A percentile compares a stretch with the other conserved stretches of the same genome.
Conservation (phyloP, 441 rosid species). For the Erodium moschatum region DNA sequence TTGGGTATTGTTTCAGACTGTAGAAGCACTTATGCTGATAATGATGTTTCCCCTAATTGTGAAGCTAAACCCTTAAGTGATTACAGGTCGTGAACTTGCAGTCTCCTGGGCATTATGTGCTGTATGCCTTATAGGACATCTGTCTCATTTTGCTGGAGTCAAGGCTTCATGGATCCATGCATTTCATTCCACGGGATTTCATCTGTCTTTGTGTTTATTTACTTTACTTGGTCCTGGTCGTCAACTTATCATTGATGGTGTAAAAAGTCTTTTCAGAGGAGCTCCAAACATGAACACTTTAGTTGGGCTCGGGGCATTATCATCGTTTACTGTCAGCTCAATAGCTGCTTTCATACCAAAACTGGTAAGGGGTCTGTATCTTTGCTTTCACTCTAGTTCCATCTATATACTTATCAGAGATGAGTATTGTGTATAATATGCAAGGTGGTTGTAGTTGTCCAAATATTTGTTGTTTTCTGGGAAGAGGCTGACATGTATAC, state of each 20-base stretch:
- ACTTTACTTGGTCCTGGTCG: slow-evolving; percentile 96
- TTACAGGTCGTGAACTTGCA: slow-evolving; percentile 76
- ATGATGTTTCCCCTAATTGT: slow-evolving; percentile 14
- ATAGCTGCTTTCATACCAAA: slow-evolving; percentile 77
- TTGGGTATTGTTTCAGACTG: slow-evolving; percentile 4
- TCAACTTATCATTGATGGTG: slow-evolving; percentile 72
- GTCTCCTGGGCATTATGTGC: slow-evolving; percentile 97
- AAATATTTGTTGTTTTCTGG: background rate
- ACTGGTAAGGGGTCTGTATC: slow-evolving; percentile 38
- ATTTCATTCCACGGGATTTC: slow-evolving; percentile 87
- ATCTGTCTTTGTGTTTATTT: slow-evolving; percentile 71
- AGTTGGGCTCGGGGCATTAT: slow-evolving; percentile 95
- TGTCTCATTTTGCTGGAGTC: slow-evolving; percentile 64
- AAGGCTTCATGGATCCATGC: slow-evolving; percentile 71
- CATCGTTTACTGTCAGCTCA: slow-evolving; percentile 84
- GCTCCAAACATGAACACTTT: slow-evolving; percentile 93
- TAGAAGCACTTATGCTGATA: background rate
- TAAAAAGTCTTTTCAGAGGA: slow-evolving; percentile 72
- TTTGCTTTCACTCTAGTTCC: slow-evolving; percentile 13
- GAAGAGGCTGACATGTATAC: background rate
- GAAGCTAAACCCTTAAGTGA: slow-evolving; percentile 18
- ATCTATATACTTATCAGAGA: background rate
- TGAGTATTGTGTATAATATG: slow-evolving; percentile 1
- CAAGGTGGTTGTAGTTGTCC: slow-evolving; percentile 5
- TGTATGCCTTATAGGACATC: slow-evolving; percentile 90